phyloP scores from a whole-genome alignment of 1,284 basidiomycete genomes.

The Ceratobasidium sp. region DNA sequence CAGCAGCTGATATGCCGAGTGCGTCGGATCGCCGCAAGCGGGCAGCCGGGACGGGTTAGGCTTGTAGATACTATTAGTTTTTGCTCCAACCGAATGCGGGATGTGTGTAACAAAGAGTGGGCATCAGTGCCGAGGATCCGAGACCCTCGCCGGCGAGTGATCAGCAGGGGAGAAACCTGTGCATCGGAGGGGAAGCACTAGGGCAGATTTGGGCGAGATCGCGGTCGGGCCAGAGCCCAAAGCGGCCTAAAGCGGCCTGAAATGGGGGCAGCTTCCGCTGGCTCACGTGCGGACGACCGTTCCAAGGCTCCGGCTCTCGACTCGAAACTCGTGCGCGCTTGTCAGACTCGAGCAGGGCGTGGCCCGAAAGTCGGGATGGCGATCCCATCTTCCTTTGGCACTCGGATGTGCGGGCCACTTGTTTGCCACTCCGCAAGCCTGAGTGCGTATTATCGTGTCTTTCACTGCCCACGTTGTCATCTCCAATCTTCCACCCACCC shows the following conservation, averaged over 20 bases:
- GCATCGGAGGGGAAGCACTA: constrained; percentile 2
- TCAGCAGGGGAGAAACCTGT: constrained; percentile 26
- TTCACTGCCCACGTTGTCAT: constrained; percentile 37
- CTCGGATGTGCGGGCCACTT: constrained; percentile 39
- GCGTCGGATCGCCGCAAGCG: constrained; percentile 30
- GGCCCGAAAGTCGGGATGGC: constrained; percentile 35
- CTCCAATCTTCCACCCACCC: constrained; percentile 34
- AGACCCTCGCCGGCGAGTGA: constrained; percentile 32
- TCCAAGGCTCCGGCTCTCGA: constrained; percentile 16
- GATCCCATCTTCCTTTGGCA: constrained; percentile 15
- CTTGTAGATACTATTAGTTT: constrained; percentile 9
- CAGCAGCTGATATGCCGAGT: constrained; percentile 35
- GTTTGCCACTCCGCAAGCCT: constrained; percentile 42
- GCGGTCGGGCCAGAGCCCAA: constrained; percentile 9
- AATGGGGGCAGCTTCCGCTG: constrained; percentile 23
- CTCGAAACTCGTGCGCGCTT: constrained; percentile 32
- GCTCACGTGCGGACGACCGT: constrained; percentile 26
- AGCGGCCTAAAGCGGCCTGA: constrained; percentile 24
- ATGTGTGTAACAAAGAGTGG: constrained; percentile 7
- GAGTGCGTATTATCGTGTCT: constrained; percentile 20
- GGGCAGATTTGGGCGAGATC: constrained; percentile 28
- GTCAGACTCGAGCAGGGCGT: constrained; percentile 30
- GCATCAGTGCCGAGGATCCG: constrained; percentile 28
- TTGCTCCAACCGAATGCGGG: constrained; percentile 13
- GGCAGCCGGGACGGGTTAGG: constrained; percentile 39